These are phyloP conservation scores for Radiomyces spectabilis DNA, from an alignment of 192 early-diverging fungal genomes.

Conservation along the genomic window DNA sequence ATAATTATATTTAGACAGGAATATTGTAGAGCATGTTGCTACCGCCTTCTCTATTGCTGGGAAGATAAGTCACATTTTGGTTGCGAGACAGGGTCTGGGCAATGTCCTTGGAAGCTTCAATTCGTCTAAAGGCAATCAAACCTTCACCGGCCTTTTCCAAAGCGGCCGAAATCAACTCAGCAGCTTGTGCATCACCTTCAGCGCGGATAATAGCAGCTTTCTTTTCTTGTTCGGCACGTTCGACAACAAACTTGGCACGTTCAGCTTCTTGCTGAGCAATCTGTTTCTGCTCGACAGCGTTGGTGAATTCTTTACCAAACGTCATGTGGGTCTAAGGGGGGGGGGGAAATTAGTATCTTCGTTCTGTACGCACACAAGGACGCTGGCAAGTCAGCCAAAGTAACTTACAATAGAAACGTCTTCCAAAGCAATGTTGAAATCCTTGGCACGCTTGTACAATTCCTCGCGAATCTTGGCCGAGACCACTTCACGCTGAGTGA, in stretches of 20 bases:
- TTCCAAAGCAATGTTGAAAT: constrained; percentile 94
- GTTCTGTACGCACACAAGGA: too few relatives aligned
- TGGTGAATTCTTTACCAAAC: constrained; percentile 98
- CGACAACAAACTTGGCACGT: constrained; percentile 96
- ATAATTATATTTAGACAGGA: too few relatives aligned
- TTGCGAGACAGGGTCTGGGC: constrained; percentile 76
- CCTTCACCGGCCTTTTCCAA: constrained; percentile 89
- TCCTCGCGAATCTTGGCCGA: constrained; percentile 91
- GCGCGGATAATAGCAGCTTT: constrained; percentile 93
- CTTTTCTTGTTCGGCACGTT: constrained; percentile 96
- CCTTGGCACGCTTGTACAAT: constrained; percentile 82
- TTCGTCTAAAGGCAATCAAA: constrained; percentile 90
- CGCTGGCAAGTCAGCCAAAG: too few relatives aligned
- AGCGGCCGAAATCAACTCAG: constrained; percentile 82
- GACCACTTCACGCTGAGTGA: constrained; percentile 95
- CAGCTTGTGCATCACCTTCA: constrained; percentile 96
- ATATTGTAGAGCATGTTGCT: constrained; percentile 76
- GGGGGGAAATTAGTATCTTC: too few relatives aligned
- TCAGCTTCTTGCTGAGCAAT: constrained; percentile 99
- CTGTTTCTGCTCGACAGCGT: constrained; percentile 97
- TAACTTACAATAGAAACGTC: constrained; percentile 96
- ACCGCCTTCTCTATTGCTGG: constrained; percentile 48
- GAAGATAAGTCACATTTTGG: constrained; percentile 89
- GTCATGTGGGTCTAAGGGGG: constrained; percentile 85
- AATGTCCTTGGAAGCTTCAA: constrained; percentile 97